Evolutionary conservation across 2,329 filamentous ascomycete species (phyloP).

Genomic region (Colletotrichum siamense): DNA sequence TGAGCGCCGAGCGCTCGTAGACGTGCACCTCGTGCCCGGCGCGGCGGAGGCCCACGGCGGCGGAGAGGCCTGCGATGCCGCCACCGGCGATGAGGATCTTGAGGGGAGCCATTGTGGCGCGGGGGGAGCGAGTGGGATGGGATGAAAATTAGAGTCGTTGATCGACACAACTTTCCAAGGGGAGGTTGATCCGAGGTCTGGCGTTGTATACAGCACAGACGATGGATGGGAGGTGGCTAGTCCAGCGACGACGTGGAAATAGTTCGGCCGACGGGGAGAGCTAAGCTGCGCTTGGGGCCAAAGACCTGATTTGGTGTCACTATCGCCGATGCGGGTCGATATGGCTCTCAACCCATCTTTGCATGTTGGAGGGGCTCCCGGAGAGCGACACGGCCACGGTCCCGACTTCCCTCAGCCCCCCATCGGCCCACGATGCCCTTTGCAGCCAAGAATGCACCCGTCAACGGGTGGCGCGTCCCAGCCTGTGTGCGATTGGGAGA

Average conservation of each 20-base stretch:
- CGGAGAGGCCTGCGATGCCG: slow-evolving; percentile 40
- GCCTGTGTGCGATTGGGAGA: background rate
- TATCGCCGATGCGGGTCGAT: background rate
- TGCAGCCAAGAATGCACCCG: background rate
- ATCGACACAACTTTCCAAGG: background rate
- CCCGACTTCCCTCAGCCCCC: background rate
- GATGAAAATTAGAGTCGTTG: background rate
- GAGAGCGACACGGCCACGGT: background rate
- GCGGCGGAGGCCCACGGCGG: slow-evolving; percentile 36
- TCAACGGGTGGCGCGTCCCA: background rate
- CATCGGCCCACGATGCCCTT: background rate
- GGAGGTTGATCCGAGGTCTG: background rate
- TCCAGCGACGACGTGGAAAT: background rate
- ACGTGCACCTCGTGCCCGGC: slow-evolving; percentile 37
- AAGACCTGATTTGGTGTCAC: background rate
- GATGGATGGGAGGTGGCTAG: background rate
- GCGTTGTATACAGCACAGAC: background rate
- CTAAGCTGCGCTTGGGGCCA: background rate
- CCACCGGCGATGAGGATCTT: slow-evolving; percentile 35
- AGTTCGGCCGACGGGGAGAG: background rate
- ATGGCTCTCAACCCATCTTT: background rate
- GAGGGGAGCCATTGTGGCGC: background rate
- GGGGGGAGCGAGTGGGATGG: background rate
- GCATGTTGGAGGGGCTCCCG: background rate
- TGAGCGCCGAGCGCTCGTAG: slow-evolving; percentile 41